Evolutionary conservation across 2,329 filamentous ascomycete species (phyloP), one percentile per base, ranked within the genome.

Genomic region (Hymenoscyphus linearis): DNA sequence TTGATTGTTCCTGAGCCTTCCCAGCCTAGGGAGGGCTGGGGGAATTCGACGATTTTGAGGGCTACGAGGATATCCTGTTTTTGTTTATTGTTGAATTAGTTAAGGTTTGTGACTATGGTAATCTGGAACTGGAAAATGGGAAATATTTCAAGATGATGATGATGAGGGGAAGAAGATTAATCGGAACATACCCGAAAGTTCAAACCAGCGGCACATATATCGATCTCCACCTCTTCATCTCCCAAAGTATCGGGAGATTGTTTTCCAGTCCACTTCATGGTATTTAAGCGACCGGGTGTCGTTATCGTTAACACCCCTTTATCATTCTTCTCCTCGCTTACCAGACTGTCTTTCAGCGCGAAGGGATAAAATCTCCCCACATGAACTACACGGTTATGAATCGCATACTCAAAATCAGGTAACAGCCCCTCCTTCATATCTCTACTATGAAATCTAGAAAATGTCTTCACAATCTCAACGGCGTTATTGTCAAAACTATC

Each of bases 321-420:
- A 14, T 44, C 55, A 13, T 55, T 31, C 4, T 18, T 44, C 25
- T 40, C 34, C 25, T n/a, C 9, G 18, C 18, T 54, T n/a, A 47
- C 35, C 52, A 69, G 37, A 50, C 64, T 61, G 16, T 69, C 55
- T 4, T 40, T 35, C 12, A 69, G 37, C 6, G 60, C 57, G 47
- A 68, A 52, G 47, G 63, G 65, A 44, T 67, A 66, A 60, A 64
- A 69, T 55, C 72, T 64, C 7, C 64, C 59, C 36, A 73, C 61
- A n/a, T 70, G 58, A 9, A 73, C 37, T 9, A 52, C 53, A 3
- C 66, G 66, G 36, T 73, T 50, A 10, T 57, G 5, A 14, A 72
- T 22, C 1, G 60, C 65, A 62, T 70, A 74, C 59, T 76, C 74
- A 25, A 55, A 65, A n/a, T 73, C 70, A 7, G 68, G 69, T 25